Conservation (phyloP, 495 filamentous ascomycete genomes). For the Thermochaetoides thermophila region DNA sequence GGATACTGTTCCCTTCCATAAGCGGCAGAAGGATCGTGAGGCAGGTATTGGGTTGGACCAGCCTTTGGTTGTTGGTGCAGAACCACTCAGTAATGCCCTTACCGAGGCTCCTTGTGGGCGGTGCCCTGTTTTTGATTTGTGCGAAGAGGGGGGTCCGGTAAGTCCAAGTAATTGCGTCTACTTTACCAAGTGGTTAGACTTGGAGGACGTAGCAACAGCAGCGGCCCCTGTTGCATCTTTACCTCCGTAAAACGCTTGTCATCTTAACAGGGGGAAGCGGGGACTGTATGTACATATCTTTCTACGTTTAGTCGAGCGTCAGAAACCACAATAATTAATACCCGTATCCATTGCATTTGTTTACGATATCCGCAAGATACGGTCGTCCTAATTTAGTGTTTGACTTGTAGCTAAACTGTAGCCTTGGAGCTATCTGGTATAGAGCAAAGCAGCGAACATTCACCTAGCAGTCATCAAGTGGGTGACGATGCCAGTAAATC, state of each 20-base stretch:
- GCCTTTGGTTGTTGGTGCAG: slow-evolving; percentile 15
- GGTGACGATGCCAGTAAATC: no score
- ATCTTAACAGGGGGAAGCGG: no score
- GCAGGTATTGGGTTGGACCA: slow-evolving; percentile 15
- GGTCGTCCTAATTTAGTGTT: no score
- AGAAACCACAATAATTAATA: no score
- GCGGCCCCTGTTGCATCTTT: background rate
- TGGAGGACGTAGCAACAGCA: slow-evolving; percentile 9
- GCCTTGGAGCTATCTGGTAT: no score
- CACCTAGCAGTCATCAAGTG: no score
- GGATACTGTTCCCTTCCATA: slow-evolving; percentile 18
- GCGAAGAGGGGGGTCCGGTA: slow-evolving; percentile 74
- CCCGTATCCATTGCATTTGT: no score
- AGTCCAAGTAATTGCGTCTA: slow-evolving; percentile 85
- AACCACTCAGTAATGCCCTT: slow-evolving; percentile 43
- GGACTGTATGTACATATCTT: no score
- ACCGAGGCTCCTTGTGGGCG: slow-evolving; percentile 80
- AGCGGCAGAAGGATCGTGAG: slow-evolving; percentile 28
- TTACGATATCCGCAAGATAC: no score
- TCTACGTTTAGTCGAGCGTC: no score
- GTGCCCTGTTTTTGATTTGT: slow-evolving; percentile 89
- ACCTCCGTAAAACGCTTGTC: background rate
- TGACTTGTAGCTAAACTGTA: no score
- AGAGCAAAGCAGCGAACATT: no score
- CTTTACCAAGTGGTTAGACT: slow-evolving; percentile 63